Percentiles rank a stretch among this genome's conserved stretches.
phyloP scores from a whole-genome alignment of 2,329 filamentous ascomycete species.

The Penicillium sp. region DNA sequence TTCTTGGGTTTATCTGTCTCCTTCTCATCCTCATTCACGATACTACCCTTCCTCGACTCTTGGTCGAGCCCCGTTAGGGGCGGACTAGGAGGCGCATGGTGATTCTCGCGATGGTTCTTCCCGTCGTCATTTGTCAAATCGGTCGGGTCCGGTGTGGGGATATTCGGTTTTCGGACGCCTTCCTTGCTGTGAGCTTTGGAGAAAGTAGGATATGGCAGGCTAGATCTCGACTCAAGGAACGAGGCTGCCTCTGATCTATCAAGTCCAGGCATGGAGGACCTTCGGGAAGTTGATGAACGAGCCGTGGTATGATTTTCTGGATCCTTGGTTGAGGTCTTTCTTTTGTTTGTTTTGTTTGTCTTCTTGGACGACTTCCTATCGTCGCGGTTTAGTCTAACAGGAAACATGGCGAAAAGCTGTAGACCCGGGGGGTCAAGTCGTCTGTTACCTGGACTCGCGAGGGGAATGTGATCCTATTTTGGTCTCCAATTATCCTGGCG shows the following conservation, averaged over 20 bases:
- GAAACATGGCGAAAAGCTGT: constrained; percentile 33
- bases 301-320: constrained; percentile 24
- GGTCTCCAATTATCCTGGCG: constrained; percentile 27
- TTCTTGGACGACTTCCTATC: constrained; percentile 23
- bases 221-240: constrained; percentile 46
- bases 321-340: constrained; percentile 33
- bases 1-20: constrained; percentile 36
- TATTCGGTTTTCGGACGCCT: constrained; percentile 56
- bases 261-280: constrained; percentile 55
- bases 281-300: constrained; percentile 26
- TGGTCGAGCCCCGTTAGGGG: constrained; percentile 48
- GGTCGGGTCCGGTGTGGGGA: constrained; percentile 69
- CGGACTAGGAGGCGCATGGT: constrained; percentile 47
- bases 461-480: constrained; percentile 20
- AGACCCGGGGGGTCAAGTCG: constrained; percentile 2
- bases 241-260: constrained; percentile 39
- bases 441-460: constrained; percentile 13
- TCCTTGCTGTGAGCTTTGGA: constrained; percentile 93
- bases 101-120: constrained; percentile 36
- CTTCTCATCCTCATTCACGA: constrained; percentile 30
- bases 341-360: constrained; percentile 1
- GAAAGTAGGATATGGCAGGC: constrained; percentile 74
- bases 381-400: constrained; percentile 38
- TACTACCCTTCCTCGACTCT: constrained; percentile 36
- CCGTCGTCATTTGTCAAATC: constrained; percentile 56